phyloP scores from a whole-genome alignment of 2,329 filamentous ascomycete genomes.

The Nigrospora osmanthi region DNA sequence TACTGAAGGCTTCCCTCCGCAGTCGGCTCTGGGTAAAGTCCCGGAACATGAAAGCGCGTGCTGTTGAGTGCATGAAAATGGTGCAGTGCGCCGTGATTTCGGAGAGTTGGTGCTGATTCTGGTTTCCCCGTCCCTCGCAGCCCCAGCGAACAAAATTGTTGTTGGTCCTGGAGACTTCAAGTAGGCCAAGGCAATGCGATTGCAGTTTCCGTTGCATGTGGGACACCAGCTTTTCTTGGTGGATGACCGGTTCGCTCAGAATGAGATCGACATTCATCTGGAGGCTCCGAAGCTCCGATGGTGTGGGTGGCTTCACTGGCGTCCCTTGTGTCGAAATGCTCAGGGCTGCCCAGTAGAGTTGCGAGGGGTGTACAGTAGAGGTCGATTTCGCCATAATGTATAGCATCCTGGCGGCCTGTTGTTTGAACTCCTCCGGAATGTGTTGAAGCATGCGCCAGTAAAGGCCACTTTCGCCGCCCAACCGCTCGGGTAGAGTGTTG shows the following conservation, averaged over 20 bases:
- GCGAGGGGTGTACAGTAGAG: neutral
- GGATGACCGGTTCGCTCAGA: neutral
- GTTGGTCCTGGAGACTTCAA: neutral
- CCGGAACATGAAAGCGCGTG: too few species aligned
- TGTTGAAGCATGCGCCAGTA: neutral
- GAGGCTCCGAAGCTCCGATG: neutral
- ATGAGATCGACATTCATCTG: neutral
- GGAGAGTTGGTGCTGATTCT: too few species aligned
- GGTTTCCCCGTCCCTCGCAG: too few species aligned
- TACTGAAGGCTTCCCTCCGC: too few species aligned
- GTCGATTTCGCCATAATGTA: neutral
- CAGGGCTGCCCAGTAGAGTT: neutral
- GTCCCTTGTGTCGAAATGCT: neutral
- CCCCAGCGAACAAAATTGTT: too few species aligned
- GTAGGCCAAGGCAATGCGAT: neutral
- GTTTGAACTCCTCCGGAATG: neutral
- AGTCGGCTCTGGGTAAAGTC: too few species aligned
- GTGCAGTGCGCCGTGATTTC: too few species aligned
- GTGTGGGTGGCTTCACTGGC: neutral
- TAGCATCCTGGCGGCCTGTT: neutral
- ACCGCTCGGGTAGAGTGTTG: too few species aligned
- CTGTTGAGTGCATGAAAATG: too few species aligned
- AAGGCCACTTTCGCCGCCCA: too few species aligned
- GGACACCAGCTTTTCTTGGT: neutral
- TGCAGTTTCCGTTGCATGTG: neutral